Evolutionary conservation across 2,329 filamentous ascomycete species (phyloP).

Genomic region (Aspergillus sp.): DNA sequence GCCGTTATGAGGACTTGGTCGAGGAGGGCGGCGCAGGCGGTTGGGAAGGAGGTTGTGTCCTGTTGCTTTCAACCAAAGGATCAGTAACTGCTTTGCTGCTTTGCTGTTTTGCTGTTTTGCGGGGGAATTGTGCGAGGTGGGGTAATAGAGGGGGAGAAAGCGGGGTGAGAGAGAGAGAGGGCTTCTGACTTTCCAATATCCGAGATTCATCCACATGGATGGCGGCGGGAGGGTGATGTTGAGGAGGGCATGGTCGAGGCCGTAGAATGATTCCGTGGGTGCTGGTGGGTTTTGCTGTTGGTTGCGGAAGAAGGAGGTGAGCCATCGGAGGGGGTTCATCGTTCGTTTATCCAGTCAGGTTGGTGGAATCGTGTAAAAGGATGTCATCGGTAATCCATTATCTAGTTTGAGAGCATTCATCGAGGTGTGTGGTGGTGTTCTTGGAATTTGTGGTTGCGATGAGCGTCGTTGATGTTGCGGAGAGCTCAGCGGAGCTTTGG

Average conservation of each 20-base stretch:
- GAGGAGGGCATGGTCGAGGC: conserved; percentile 61
- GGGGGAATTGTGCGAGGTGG: background rate
- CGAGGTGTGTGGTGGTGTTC: background rate
- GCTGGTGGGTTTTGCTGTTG: background rate
- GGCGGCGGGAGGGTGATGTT: conserved; percentile 53
- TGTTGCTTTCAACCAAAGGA: conserved; percentile 9
- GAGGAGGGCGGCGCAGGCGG: conserved; percentile 57
- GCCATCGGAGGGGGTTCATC: background rate
- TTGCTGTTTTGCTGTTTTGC: background rate
- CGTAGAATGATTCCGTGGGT: conserved; percentile 42
- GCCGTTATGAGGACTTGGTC: conserved; percentile 52
- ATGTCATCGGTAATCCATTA: background rate
- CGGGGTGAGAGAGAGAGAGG: no score
- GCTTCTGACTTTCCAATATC: conserved; percentile 57
- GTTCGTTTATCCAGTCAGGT: background rate
- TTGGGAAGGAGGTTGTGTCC: conserved; percentile 43
- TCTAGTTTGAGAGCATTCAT: background rate
- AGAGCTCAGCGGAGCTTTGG: background rate
- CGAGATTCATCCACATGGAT: conserved; percentile 69
- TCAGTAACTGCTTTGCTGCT: background rate
- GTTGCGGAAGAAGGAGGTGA: conserved; percentile 14
- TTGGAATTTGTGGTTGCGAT: background rate
- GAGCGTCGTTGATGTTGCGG: background rate
- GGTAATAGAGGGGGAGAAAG: background rate
- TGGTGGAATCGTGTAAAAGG: background rate